phyloP scores from a whole-genome alignment of 352 stramenopile genomes.

The Poterioochromonas sp. region DNA sequence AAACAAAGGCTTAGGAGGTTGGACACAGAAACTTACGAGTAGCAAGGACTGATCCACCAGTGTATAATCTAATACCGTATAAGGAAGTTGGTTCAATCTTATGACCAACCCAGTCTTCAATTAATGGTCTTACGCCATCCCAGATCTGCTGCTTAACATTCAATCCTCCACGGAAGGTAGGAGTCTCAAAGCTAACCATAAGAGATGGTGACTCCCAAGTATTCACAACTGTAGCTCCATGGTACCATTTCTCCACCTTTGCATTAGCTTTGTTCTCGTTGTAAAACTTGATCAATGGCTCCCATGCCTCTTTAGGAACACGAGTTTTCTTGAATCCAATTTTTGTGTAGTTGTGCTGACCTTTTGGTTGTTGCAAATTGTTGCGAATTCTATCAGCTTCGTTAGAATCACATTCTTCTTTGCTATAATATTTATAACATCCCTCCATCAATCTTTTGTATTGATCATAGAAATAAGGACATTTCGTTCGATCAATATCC shows the following conservation, averaged over 20 bases:
- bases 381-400: conserved; percentile 30
- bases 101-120: conserved; percentile 61
- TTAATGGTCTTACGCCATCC: conserved; percentile 48
- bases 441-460: conserved; percentile 36
- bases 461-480: background rate
- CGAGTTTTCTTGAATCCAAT: conserved; percentile 42
- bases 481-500: conserved; percentile 9
- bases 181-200: conserved; percentile 58
- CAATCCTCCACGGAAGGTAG: conserved; percentile 28
- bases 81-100: conserved; percentile 57
- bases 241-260: conserved; percentile 41
- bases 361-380: conserved; percentile 34
- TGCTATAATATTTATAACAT: conserved; percentile 32
- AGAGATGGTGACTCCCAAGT: conserved; percentile 54
- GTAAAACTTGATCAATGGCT: conserved; percentile 38
- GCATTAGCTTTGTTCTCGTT: conserved; percentile 37
- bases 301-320: conserved; percentile 34
- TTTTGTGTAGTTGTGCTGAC: conserved; percentile 45
- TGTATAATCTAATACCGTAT: conserved; percentile 55
- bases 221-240: conserved; percentile 47
- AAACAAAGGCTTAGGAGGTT: conserved; percentile 62
- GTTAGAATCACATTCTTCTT: conserved; percentile 12
- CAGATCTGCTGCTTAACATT: conserved; percentile 46
- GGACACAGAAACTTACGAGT: conserved; percentile 38
- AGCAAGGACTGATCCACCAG: conserved; percentile 38